Conservation (phyloP, 176 grass and related monocot genomes). For the Carex pumila region DNA sequence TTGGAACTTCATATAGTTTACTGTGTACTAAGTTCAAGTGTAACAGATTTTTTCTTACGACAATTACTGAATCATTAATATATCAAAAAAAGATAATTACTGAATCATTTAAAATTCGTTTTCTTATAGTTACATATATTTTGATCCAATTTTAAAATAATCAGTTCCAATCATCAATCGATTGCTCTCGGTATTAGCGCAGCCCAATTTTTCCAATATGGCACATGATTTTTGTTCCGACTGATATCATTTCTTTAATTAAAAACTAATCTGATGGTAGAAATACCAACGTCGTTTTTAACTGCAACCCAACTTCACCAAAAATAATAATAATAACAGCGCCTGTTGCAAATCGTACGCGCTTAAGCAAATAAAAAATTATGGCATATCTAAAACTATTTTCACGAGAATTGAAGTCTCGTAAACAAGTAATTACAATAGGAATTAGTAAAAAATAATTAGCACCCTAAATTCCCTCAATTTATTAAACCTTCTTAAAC, state of each 20-base stretch:
- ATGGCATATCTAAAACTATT: background rate
- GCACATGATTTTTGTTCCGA: background rate
- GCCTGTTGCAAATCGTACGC: background rate
- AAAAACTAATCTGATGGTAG: background rate
- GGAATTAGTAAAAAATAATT: background rate
- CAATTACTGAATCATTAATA: background rate
- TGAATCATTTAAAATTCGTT: background rate
- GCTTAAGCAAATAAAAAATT: background rate
- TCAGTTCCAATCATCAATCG: background rate
- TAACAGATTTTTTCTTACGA: background rate
- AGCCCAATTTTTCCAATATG: background rate
- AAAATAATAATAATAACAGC: background rate
- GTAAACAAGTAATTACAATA: conserved; percentile 7
- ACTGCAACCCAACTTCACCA: background rate
- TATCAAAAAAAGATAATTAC: background rate
- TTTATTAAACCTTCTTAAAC: conserved; percentile 3
- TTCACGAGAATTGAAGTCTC: background rate
- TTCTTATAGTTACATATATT: background rate
- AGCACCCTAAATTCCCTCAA: background rate
- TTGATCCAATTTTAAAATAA: background rate
- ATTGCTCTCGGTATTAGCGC: background rate
- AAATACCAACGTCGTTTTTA: background rate
- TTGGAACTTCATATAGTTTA: background rate
- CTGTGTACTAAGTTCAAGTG: background rate
- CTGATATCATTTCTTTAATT: background rate